phyloP scores from a whole-genome alignment of 192 early-diverging fungal genomes.

The Gigaspora rosea region DNA sequence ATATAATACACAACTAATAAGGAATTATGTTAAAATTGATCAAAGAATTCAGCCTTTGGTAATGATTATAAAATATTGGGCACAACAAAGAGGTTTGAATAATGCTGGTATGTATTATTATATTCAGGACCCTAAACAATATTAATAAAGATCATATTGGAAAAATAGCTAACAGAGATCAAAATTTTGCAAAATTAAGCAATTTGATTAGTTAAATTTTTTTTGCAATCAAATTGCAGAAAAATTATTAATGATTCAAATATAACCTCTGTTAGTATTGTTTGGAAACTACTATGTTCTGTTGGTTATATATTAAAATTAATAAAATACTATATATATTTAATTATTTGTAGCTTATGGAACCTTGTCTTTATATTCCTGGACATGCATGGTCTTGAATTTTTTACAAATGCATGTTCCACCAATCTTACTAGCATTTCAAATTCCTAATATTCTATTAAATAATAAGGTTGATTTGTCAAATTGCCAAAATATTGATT shows the following conservation, averaged over 20 bases:
- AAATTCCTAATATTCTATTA: constrained; percentile 40
- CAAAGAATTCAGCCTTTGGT: constrained; percentile 76
- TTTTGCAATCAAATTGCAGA: too few species aligned
- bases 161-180: too few species aligned
- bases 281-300: too few species aligned
- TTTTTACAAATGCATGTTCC: constrained; percentile 82
- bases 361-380: constrained; percentile 84
- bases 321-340: not conserved
- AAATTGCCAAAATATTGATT: constrained; percentile 68
- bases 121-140: too few species aligned
- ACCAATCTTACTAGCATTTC: constrained; percentile 79
- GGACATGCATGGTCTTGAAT: constrained; percentile 83
- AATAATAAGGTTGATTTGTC: constrained; percentile 53
- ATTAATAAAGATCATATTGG: too few species aligned
- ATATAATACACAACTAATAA: constrained; percentile 81
- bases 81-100: constrained; percentile 74
- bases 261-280: too few species aligned
- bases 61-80: constrained; percentile 87
- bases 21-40: constrained; percentile 80
- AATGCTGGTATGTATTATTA: constrained; percentile 62
- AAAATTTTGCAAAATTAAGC: too few species aligned
- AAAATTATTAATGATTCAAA: too few species aligned
- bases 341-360: constrained; percentile 69
- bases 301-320: not conserved
- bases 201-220: too few species aligned